Base-by-base conservation (phyloP, 192 early-diverging fungal species). In the Chytriomyces sp. region DNA sequence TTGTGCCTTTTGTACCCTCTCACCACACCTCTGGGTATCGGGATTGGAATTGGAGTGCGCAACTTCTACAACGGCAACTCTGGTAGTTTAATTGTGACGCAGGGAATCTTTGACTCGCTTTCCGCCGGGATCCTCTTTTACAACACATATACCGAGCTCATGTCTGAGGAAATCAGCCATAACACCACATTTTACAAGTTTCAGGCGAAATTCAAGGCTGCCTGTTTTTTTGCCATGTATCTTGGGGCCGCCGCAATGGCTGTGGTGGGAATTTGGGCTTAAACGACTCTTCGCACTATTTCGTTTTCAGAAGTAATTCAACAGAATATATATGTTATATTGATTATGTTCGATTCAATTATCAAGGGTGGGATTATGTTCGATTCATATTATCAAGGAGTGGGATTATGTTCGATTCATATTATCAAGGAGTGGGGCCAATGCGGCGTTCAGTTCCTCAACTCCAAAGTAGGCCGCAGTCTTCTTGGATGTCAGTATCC, bases 1-100 rank as follows among this genome's bases (percentile, higher is more conserved):
- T n/a, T 73, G 40, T 31, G 61, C 14, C 53, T 84, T 3, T 60
- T 89, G 33, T 93, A 90, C 75, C 84, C 88, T 0, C 17, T 86
- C 17, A 94, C 88, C n/a, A 94, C 93, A 5, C 94, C 94, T 4
- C 4, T 96, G 38, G 94, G 94, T 30, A 82, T 90, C 59, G 85
- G 78, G 1, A 85, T 94, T 59, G 93, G 93, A 22, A 90, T 94
- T 60, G 86, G 77, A 52, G 83, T 93, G 69, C 81, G 85, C 3
- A 65, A 81, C 33, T 75, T 87, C 6, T 91, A 90, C 77, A 80
- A 89, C n/a, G 83, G 83, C 1, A 75, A 82, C 8, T 84, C 86
- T 0, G 61, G 77, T 0, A 70, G 79, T 0, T 74, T 89, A 3
- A 77, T 94, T 32, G 52, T 93, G n/a, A 75, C 85, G 14, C 89